These are phyloP conservation scores for Mortierella sp. DNA, from an alignment of 371 early-diverging fungal genomes.

Conservation along the genomic window DNA sequence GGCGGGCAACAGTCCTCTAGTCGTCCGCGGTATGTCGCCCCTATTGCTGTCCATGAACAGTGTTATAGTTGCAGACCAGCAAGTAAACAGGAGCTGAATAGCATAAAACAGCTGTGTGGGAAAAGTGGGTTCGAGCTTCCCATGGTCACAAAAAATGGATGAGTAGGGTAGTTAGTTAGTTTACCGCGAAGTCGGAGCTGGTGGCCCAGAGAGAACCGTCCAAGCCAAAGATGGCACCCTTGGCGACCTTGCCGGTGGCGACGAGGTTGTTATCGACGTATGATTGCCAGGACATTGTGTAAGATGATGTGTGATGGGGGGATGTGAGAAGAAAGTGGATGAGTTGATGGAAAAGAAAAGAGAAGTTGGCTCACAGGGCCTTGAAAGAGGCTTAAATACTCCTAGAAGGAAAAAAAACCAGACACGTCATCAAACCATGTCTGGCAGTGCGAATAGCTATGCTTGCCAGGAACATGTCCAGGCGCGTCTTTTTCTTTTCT, in stretches of 20 bases:
- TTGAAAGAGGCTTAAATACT: background rate
- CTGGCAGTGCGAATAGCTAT: no score
- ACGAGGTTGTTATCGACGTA: constrained; percentile 91
- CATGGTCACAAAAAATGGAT: background rate
- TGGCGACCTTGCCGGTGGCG: constrained; percentile 78
- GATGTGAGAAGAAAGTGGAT: constrained; percentile 12
- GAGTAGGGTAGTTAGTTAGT: background rate
- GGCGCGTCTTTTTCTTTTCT: background rate
- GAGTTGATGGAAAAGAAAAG: constrained; percentile 17
- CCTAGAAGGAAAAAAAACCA: background rate
- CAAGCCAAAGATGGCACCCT: constrained; percentile 87
- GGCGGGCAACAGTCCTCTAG: background rate
- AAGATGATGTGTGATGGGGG: constrained; percentile 13
- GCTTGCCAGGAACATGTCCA: background rate
- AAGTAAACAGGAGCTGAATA: background rate
- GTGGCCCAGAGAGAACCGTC: constrained; percentile 87
- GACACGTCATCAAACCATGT: constrained; percentile 28
- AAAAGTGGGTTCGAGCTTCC: background rate
- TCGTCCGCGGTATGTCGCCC: background rate
- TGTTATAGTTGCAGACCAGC: background rate
- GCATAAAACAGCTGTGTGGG: background rate
- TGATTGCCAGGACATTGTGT: constrained; percentile 86
- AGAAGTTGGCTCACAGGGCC: background rate
- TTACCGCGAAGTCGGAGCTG: constrained; percentile 78
- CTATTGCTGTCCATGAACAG: background rate